phyloP scores from a whole-genome alignment of 1,284 basidiomycete genomes.

The Heterobasidion occidentale region DNA sequence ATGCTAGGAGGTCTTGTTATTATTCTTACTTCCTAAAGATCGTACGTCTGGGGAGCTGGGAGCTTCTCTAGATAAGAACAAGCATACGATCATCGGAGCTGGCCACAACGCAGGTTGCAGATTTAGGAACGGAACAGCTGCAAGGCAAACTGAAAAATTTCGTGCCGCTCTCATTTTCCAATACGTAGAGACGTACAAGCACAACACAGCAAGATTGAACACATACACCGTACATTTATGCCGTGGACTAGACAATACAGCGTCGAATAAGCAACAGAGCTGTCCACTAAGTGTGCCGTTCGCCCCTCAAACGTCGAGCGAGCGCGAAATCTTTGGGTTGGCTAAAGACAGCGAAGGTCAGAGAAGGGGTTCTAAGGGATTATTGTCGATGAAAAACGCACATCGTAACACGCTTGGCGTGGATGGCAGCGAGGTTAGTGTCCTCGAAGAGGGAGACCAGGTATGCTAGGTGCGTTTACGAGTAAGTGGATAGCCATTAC shows the following conservation, averaged over 20 bases:
- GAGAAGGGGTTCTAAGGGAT: not conserved
- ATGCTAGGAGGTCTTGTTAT: no score
- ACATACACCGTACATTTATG: not conserved
- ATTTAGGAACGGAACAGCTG: no score
- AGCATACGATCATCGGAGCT: no score
- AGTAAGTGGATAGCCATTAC: not conserved
- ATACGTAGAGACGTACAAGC: no score
- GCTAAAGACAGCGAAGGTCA: not conserved
- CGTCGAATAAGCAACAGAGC: not conserved
- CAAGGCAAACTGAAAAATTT: no score
- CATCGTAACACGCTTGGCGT: constrained; percentile 3
- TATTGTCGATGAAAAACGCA: not conserved
- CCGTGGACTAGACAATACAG: not conserved
- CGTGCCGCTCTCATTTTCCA: no score
- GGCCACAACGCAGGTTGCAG: no score
- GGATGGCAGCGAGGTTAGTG: constrained; percentile 31
- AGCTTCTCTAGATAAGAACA: no score
- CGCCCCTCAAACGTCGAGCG: constrained; percentile 45
- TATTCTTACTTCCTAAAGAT: no score
- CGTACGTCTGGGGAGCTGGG: no score
- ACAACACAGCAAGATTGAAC: no score
- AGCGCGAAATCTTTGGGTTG: constrained; percentile 47
- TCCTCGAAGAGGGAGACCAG: constrained; percentile 54
- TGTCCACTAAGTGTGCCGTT: constrained; percentile 10
- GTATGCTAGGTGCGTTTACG: constrained; percentile 30